Evolutionary conservation across 2,329 filamentous ascomycete genomes (phyloP).

Genomic region (Botrytis squamosa): DNA sequence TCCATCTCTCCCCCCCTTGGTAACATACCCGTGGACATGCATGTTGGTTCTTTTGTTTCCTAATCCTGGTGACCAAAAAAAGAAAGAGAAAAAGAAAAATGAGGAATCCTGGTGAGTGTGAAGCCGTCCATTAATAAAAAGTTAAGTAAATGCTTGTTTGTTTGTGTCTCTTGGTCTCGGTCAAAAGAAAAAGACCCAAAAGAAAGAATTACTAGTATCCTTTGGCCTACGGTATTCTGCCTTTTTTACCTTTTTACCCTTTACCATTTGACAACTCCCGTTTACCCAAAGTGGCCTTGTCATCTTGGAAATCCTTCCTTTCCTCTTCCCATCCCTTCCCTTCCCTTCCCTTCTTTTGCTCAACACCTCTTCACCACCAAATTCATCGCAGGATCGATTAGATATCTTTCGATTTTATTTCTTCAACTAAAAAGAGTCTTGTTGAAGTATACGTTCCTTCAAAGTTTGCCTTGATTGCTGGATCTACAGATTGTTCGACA

Average conservation of each 20-base stretch:
- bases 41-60: neutral
- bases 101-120: neutral
- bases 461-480: constrained; percentile 22
- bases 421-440: neutral
- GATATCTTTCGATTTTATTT: constrained; percentile 8
- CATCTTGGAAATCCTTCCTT: constrained; percentile 2
- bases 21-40: neutral
- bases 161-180: neutral
- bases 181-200: neutral
- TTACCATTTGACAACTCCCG: neutral
- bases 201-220: neutral
- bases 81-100: neutral
- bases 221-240: neutral
- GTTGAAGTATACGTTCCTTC: constrained; percentile 30
- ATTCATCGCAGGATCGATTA: constrained; percentile 33
- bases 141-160: neutral
- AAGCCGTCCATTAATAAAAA: neutral
- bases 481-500: constrained; percentile 34
- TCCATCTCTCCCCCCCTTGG: neutral
- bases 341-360: constrained; percentile 6
- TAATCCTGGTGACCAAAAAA: neutral
- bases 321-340: neutral
- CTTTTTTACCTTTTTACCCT: neutral
- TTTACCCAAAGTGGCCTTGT: constrained; percentile 3
- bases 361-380: constrained; percentile 24